Evolutionary conservation across 371 early-diverging fungal genomes (phyloP).

Genomic region (Mucor velutinosus): DNA sequence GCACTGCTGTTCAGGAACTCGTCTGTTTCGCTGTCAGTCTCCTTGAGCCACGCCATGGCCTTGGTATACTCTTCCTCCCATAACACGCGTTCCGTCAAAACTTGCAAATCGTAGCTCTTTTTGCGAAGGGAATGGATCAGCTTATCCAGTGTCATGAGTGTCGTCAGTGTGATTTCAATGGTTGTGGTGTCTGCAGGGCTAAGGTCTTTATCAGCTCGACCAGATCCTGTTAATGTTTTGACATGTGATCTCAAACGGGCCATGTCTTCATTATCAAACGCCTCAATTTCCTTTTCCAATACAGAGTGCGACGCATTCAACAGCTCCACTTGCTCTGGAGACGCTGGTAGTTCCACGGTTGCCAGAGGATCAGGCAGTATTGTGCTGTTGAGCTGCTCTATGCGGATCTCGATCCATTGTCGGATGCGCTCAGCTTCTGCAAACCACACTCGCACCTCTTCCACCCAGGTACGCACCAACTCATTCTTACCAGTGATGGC

Average conservation of each 20-base stretch:
- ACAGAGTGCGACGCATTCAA: constrained; percentile 38
- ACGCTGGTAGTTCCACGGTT: constrained; percentile 14
- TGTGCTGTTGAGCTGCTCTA: constrained; percentile 36
- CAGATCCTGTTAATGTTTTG: constrained; percentile 45
- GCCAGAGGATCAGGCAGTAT: constrained; percentile 37
- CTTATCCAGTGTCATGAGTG: constrained; percentile 47
- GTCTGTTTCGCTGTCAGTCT: constrained; percentile 31
- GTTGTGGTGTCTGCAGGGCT: constrained; percentile 61
- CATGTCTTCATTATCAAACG: constrained; percentile 56
- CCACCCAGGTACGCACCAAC: constrained; percentile 50
- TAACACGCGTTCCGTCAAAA: constrained; percentile 37
- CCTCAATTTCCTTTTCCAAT: constrained; percentile 50
- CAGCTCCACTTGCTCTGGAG: constrained; percentile 34
- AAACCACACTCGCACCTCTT: constrained; percentile 51
- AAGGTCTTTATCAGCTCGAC: constrained; percentile 41
- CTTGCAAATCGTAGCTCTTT: constrained; percentile 38
- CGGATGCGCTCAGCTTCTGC: constrained; percentile 45
- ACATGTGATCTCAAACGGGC: constrained; percentile 56
- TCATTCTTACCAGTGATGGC: constrained; percentile 32
- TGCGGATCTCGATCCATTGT: constrained; percentile 47
- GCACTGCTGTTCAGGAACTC: constrained; percentile 33
- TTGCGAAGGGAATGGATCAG: constrained; percentile 38
- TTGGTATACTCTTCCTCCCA: constrained; percentile 51
- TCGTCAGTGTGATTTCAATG: constrained; percentile 55
- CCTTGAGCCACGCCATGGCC: constrained; percentile 37